A percentile compares a stretch with the other conserved stretches of the same genome.
phyloP scores from a whole-genome alignment of 495 filamentous ascomycete genomes.

The Xylaria castorea region DNA sequence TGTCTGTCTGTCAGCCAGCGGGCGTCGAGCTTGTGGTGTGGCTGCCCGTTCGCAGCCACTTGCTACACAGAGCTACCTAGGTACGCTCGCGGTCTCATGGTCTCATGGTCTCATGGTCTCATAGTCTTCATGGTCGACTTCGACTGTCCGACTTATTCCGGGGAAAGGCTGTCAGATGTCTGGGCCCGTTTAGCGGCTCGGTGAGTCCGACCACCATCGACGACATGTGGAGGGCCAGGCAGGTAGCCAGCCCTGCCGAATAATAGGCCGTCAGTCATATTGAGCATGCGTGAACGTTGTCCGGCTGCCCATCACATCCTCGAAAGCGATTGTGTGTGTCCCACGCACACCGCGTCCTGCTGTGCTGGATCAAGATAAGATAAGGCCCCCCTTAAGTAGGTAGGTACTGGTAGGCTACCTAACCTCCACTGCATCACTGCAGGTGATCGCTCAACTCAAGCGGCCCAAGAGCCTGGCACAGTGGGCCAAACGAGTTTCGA shows the following conservation, averaged over 20 bases:
- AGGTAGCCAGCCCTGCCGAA: constrained; percentile 20
- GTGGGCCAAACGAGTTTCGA: constrained; percentile 23
- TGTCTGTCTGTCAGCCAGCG: neutral
- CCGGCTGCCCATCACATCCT: constrained; percentile 1
- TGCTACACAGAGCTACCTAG: constrained; percentile 20
- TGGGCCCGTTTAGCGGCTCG: constrained; percentile 12
- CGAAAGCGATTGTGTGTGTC: constrained; percentile 20
- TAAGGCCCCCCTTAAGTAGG: constrained; percentile 33
- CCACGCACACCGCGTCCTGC: constrained; percentile 23
- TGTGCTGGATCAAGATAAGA: constrained; percentile 42
- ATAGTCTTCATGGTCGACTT: neutral
- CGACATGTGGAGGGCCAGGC: neutral
- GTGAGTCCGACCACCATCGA: neutral
- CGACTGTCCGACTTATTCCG: constrained; percentile 20
- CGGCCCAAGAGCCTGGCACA: neutral
- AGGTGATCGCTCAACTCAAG: no score
- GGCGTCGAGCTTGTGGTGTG: constrained; percentile 13
- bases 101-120: neutral
- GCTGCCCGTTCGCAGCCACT: constrained; percentile 24
- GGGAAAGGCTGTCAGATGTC: constrained; percentile 13
- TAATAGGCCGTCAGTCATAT: neutral
- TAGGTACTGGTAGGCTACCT: no score
- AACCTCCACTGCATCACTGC: constrained; percentile 28
- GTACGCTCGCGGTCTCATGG: neutral
- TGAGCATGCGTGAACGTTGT: neutral